Conservation (phyloP, 441 rosid species). For the Populus hybrid region DNA sequence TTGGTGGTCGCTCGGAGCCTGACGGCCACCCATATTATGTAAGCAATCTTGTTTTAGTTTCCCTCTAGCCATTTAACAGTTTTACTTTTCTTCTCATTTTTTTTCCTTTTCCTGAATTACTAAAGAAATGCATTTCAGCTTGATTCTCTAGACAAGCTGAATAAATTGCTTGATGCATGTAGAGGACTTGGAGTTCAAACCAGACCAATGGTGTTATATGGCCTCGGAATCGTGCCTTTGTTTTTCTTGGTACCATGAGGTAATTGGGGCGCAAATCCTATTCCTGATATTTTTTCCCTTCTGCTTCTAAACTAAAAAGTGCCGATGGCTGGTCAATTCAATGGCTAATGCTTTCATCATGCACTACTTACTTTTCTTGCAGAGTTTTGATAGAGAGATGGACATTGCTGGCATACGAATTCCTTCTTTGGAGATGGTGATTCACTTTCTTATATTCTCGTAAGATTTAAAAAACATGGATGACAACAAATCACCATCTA, state of each 20-base stretch:
- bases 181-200: slow-evolving; percentile 51
- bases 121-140: slow-evolving; percentile 29
- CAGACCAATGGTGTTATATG: slow-evolving; percentile 34
- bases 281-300: background rate
- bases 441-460: slow-evolving; percentile 46
- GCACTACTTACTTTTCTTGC: slow-evolving; percentile 15
- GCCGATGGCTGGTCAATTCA: background rate
- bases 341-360: background rate
- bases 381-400: slow-evolving; percentile 65
- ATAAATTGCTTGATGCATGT: slow-evolving; percentile 58
- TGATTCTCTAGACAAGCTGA: slow-evolving; percentile 62
- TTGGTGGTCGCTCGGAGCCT: slow-evolving; percentile 49
- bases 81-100: background rate
- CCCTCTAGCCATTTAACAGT: background rate
- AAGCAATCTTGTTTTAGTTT: slow-evolving; percentile 18
- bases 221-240: slow-evolving; percentile 58
- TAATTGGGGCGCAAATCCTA: slow-evolving; percentile 20
- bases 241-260: slow-evolving; percentile 79
- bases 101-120: background rate
- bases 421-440: slow-evolving; percentile 68
- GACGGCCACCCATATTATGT: slow-evolving; percentile 31
- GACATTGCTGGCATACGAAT: slow-evolving; percentile 43
- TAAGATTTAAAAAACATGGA: slow-evolving; percentile 25
- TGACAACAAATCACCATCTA: background rate
- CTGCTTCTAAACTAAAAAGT: background rate